Evolutionary conservation across 164 flowering plant species (phyloP), one percentile per base, ranked within the genome.

Genomic region (Magnolia changhungtana): DNA sequence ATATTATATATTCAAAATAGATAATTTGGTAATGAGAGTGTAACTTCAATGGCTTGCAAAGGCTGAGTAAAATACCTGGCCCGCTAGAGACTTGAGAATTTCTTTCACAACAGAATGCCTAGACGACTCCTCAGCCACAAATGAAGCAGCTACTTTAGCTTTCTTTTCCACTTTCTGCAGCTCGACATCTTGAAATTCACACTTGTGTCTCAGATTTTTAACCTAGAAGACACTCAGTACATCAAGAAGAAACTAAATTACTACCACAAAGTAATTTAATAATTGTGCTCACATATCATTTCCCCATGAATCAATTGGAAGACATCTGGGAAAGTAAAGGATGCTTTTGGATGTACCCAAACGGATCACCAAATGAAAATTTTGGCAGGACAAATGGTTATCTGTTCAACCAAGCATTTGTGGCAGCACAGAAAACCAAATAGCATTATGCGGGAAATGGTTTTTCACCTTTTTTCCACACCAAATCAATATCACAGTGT

Each of bases 161-260:
- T 76, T 80, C 58, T 78, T 81, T 49, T 81, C 84, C 49, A 88
- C 74, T 67, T 84, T 88, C 67, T 86, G 86, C 55, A 91, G 77
- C 87, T 90, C 93, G 20, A 69, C 29, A 59, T 92, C 93, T 84
- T 89, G 93, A 74, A 24, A 52, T 45, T 88, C 88, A 79, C 86
- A 84, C 78, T 85, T 92, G 45, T 88, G 90, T 85, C 81, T 92
- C 78, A 90, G 82, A 81, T 58, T 81, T 78, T 73, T 90, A 61
- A 91, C 80, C 99, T 96, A 81, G 29, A 80, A 7, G 45, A 37
- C 45, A 37, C 45, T 37, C 45, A 5, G 45, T 37, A 37, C 45
- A 37, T 37, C 45, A 37, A 37, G 45, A 37, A 37, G 45, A 37
- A 37, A 37, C 45, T 37, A 37, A 37, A 37, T 37, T 37, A 37